Base-by-base conservation (phyloP, 441 rosid species). In the Erodium moschatum region DNA sequence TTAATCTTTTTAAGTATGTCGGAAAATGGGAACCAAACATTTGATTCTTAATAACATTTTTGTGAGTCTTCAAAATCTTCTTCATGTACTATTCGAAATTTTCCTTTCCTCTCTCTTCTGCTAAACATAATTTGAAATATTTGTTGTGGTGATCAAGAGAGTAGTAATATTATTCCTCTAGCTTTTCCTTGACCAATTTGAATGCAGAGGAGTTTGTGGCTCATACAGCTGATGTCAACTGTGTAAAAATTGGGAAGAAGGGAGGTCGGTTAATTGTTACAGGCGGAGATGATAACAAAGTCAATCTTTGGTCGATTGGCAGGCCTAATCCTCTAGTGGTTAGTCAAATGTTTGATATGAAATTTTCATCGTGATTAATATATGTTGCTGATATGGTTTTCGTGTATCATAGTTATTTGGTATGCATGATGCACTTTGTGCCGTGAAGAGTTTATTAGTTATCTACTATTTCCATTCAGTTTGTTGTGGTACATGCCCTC, bases 271-370 rank as follows among this genome's bases (percentile, higher is more conserved):
- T 88, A 70, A 78, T 87, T 72, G 73, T 88, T 16, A 89, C 91
- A 0, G 97, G 97, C 6, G 95, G 96, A 62, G 97, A 88, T 84
- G 97, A 92, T 78, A 75, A 78, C 71, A 89, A 86, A 69, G 92
- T 87, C 70, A 92, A 92, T 81, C 88, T 92, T 65, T 92, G 97
- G 97, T 80, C 91, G 16, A 84, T 88, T 20, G 97, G 95, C 64
- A 89, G 87, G 66, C 86, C 90, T 54, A 82, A 84, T 76, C 86
- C 97, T 64, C 76, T 89, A 31, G 84, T 87, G 97, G 97, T 89
- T 4, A 69, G 79, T 81, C 7, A 8, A 33, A 64, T 15, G 61
- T 50, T 40, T 15, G 70, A 15, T 46, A 13, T 29, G 46, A 65
- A 16, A 29, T 33, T 72, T 27, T 16, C n/a, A 58, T 19, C 50